Evolutionary conservation across 148 eudicot genomes (phyloP).

Genomic region (Diospyros kaki): DNA sequence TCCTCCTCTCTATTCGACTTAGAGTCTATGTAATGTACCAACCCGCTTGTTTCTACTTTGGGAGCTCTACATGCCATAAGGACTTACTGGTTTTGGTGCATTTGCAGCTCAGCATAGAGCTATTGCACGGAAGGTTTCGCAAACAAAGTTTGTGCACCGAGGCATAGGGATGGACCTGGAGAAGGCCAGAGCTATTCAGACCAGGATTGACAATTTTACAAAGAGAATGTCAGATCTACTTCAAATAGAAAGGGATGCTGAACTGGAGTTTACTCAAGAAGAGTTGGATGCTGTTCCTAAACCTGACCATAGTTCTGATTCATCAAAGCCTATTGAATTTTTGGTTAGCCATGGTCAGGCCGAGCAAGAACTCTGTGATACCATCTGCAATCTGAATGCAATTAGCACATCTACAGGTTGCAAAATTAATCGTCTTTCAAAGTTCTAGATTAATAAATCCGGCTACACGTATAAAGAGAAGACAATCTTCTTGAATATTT

Average conservation of each 20-base stretch:
- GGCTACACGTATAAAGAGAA: background rate
- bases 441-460: background rate
- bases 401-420: constrained; percentile 77
- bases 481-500: background rate
- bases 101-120: constrained; percentile 84
- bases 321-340: constrained; percentile 63
- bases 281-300: constrained; percentile 73
- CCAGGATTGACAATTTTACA: constrained; percentile 60
- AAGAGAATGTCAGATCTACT: constrained; percentile 59
- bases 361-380: constrained; percentile 90
- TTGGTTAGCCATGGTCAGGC: constrained; percentile 80
- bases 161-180: constrained; percentile 58
- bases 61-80: background rate
- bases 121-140: constrained; percentile 65
- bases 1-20: background rate
- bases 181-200: constrained; percentile 57
- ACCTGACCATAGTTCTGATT: constrained; percentile 52
- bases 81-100: constrained; percentile 16
- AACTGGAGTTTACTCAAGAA: constrained; percentile 80
- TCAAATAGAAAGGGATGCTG: constrained; percentile 79
- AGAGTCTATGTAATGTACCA: background rate
- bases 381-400: constrained; percentile 74
- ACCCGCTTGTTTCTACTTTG: constrained; percentile 5
- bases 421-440: constrained; percentile 4
- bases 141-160: constrained; percentile 40